Evolutionary conservation across 2,329 filamentous ascomycete species (phyloP).

Genomic region (Balansia obtecta): DNA sequence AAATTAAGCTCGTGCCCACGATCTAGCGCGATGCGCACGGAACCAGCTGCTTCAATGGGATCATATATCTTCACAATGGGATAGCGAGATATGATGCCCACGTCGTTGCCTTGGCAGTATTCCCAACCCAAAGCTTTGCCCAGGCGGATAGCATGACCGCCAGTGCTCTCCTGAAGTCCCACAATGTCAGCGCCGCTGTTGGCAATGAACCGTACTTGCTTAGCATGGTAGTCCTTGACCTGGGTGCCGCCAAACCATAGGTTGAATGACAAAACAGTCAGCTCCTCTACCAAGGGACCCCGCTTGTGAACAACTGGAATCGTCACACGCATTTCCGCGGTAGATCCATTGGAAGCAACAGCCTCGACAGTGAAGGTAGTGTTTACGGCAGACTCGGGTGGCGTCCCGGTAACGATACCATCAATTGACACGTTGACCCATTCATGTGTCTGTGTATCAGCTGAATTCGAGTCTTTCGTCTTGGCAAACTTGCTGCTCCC

Average conservation of each 20-base stretch:
- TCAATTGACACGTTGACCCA: constrained; percentile 22
- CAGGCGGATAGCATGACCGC: constrained; percentile 18
- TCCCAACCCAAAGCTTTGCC: constrained; percentile 26
- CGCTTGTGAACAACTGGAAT: constrained; percentile 19
- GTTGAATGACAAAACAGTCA: constrained; percentile 26
- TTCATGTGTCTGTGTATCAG: constrained; percentile 2
- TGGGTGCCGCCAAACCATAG: constrained; percentile 26
- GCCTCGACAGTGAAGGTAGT: constrained; percentile 18
- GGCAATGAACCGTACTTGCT: constrained; percentile 24
- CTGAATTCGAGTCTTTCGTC: constrained; percentile 8
- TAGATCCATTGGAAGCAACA: constrained; percentile 13
- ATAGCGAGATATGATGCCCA: constrained; percentile 24
- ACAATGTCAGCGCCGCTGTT: constrained; percentile 21
- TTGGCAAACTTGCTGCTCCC: constrained; percentile 17
- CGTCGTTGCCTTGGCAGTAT: constrained; percentile 19
- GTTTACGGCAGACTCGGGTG: constrained; percentile 10
- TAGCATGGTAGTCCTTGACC: constrained; percentile 25
- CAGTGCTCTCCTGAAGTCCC: constrained; percentile 24
- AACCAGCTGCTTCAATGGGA: constrained; percentile 16
- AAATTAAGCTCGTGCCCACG: constrained; percentile 19
- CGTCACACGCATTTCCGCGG: constrained; percentile 15
- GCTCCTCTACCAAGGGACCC: constrained; percentile 18
- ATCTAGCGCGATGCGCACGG: constrained; percentile 23
- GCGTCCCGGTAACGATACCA: constrained; percentile 24
- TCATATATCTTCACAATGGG: constrained; percentile 19